A percentile compares a stretch with the other conserved stretches of the same genome.
phyloP scores from a whole-genome alignment of 176 grass and related monocot species.

The Phragmites australis region DNA sequence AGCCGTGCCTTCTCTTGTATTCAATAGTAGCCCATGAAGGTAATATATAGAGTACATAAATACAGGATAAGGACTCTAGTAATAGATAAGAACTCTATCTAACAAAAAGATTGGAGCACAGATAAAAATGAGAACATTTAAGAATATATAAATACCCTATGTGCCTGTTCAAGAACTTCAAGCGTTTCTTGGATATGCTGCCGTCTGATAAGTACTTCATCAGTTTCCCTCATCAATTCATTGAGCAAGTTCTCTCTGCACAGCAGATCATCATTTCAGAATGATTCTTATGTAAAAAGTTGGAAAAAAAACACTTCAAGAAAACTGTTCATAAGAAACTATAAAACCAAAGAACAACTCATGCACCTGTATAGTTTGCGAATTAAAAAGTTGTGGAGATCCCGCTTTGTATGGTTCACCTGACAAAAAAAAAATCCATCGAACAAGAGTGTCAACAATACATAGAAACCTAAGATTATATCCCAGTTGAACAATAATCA shows the following conservation, averaged over 20 bases:
- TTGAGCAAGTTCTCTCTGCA: constrained; percentile 77
- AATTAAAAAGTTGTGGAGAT: constrained; percentile 87
- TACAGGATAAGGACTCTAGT: no score
- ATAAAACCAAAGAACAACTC: constrained; percentile 31
- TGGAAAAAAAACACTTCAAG: not conserved
- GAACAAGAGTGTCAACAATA: constrained; percentile 24
- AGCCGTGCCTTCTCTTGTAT: no score
- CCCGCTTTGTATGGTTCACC: constrained; percentile 95
- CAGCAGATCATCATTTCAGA: constrained; percentile 25
- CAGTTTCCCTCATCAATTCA: constrained; percentile 92
- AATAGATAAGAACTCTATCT: no score
- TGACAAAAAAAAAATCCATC: constrained; percentile 38
- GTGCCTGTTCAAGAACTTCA: constrained; percentile 74
- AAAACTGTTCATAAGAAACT: constrained; percentile 9
- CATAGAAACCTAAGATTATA: not conserved
- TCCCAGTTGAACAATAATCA: constrained; percentile 5
- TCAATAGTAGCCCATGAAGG: no score
- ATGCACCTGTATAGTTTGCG: constrained; percentile 82
- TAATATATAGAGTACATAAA: no score
- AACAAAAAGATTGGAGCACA: constrained; percentile 17
- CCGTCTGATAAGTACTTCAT: constrained; percentile 71
- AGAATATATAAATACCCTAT: constrained; percentile 57
- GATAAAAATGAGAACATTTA: constrained; percentile 22
- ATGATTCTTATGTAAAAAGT: not conserved
- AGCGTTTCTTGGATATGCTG: constrained; percentile 76